Evolutionary conservation across 805 yeast genomes (phyloP).

Genomic region (Tetrapisispora arboricola): DNA sequence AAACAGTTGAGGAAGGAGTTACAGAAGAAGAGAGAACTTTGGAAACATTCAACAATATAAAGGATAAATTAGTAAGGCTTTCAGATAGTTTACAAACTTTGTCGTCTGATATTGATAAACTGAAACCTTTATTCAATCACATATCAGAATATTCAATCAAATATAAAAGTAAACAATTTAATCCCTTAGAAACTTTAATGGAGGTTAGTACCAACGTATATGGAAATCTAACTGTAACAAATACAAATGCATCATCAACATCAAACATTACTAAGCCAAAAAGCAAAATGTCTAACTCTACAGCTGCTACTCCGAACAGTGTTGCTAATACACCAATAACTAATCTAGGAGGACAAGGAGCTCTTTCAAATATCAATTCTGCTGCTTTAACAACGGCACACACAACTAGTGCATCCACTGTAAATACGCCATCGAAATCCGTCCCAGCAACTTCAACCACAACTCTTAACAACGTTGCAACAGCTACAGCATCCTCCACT

Average conservation of each 20-base stretch:
- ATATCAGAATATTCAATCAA: conserved; percentile 17
- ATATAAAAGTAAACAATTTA: conserved; percentile 13
- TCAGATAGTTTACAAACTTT: conserved; percentile 15
- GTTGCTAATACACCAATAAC: conserved; percentile 1
- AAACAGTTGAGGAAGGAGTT: not conserved
- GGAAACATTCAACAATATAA: conserved; percentile 9
- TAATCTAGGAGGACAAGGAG: not conserved
- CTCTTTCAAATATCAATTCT: not conserved
- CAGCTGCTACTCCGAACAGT: conserved; percentile 5
- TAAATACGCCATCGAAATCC: conserved; percentile 7
- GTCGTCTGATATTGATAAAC: conserved; percentile 14
- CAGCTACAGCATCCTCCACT: conserved; percentile 6
- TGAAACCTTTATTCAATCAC: conserved; percentile 20
- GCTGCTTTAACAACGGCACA: not conserved
- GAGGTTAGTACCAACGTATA: not conserved
- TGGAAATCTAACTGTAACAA: not conserved
- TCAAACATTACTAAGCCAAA: not conserved
- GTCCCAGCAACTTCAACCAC: not conserved
- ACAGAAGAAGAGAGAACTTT: conserved; percentile 11
- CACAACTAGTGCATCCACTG: conserved; percentile 7
- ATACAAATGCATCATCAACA: not conserved
- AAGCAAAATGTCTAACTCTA: conserved; percentile 1
- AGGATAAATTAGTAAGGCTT: conserved; percentile 15
- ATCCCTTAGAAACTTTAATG: conserved; percentile 18
- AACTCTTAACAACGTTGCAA: conserved; percentile 1